Percentiles rank a stretch among this genome's conserved stretches.
phyloP scores from a whole-genome alignment of 106 monocot species.

The Dactylorhiza incarnata region DNA sequence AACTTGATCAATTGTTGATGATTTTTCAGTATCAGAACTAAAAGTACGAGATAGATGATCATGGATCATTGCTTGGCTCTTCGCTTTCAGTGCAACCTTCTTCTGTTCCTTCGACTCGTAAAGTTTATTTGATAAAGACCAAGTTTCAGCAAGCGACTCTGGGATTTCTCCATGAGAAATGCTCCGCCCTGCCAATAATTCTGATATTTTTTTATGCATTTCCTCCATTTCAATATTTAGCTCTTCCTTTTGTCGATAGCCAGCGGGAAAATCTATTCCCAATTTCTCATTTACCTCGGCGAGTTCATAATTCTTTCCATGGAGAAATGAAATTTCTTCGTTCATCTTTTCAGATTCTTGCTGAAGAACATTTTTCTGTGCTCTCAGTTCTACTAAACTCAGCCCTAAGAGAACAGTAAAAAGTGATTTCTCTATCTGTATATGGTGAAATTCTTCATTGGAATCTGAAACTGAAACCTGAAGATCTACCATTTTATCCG shows the following conservation, averaged over 20 bases:
- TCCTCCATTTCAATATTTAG: constrained; percentile 33
- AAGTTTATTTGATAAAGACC: constrained; percentile 24
- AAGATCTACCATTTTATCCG: constrained; percentile 29
- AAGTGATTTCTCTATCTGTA: constrained; percentile 54
- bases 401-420: constrained; percentile 39
- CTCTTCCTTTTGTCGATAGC: constrained; percentile 25
- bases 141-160: constrained; percentile 24
- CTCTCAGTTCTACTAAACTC: constrained; percentile 27
- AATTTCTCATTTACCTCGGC: constrained; percentile 20
- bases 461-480: constrained; percentile 26
- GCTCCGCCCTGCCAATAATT: constrained; percentile 20
- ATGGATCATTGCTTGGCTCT: constrained; percentile 26
- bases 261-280: too few species aligned
- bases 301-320: constrained; percentile 29
- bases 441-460: constrained; percentile 31
- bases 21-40: constrained; percentile 34
- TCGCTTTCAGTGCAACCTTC: constrained; percentile 13
- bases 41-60: constrained; percentile 40
- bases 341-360: constrained; percentile 22
- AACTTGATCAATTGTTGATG: constrained; percentile 13
- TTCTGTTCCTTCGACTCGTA: constrained; percentile 14
- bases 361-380: constrained; percentile 33
- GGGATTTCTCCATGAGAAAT: constrained; percentile 22
- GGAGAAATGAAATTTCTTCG: constrained; percentile 30
- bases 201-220: constrained; percentile 19